phyloP scores from a whole-genome alignment of 2,329 filamentous ascomycete genomes.

The Neopestalotiopsis rosae region DNA sequence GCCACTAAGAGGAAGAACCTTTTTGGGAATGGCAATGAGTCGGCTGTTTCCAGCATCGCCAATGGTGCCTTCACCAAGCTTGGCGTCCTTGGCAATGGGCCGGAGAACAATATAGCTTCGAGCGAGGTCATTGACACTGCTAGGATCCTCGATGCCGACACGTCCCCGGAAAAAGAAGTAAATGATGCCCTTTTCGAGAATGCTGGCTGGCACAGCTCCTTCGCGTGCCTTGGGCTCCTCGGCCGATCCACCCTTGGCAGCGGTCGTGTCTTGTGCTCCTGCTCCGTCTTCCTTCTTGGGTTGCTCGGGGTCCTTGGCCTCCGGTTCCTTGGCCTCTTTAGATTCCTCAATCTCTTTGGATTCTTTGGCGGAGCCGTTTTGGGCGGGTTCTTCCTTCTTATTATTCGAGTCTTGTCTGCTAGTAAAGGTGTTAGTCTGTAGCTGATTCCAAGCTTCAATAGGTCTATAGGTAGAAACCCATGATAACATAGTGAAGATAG shows the following conservation, averaged over 20 bases:
- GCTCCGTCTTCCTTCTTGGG: constrained; percentile 39
- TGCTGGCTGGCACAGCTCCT: constrained; percentile 48
- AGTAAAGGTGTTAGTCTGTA: background rate
- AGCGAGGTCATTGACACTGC: constrained; percentile 73
- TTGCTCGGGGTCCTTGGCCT: background rate
- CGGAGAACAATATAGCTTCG: constrained; percentile 82
- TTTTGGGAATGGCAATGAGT: constrained; percentile 82
- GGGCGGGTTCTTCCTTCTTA: background rate
- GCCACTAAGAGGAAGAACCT: constrained; percentile 73
- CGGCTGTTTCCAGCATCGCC: constrained; percentile 66
- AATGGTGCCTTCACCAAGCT: constrained; percentile 60
- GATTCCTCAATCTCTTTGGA: background rate
- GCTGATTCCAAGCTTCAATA: background rate
- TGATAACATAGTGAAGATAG: too few species aligned
- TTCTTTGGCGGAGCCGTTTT: background rate
- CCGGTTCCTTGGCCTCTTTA: background rate
- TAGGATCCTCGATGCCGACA: constrained; percentile 74
- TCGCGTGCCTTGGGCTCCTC: constrained; percentile 39
- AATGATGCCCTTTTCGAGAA: constrained; percentile 86
- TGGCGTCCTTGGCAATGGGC: constrained; percentile 72
- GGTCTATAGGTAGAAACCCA: background rate
- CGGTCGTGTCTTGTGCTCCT: constrained; percentile 26
- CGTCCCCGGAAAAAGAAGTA: constrained; percentile 89
- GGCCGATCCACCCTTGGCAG: constrained; percentile 30
- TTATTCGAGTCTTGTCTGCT: background rate